phyloP scores from a whole-genome alignment of 176 grass and related monocot genomes.

The Oryza glumipatula region DNA sequence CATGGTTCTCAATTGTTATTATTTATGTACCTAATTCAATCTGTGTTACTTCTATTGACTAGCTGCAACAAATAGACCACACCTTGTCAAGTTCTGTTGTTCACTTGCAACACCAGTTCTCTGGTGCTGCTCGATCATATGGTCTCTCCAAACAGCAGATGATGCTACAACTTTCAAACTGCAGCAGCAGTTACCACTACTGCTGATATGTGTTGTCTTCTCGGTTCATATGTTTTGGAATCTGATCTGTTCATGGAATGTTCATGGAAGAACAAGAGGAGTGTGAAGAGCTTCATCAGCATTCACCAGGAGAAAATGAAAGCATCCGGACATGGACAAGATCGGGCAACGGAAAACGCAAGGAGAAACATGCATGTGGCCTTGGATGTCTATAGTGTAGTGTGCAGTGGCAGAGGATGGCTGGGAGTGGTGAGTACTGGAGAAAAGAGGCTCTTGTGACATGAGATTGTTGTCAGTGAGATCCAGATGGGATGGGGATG shows the following conservation, averaged over 20 bases:
- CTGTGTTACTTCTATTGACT: too few species aligned
- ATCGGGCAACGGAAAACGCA: not conserved
- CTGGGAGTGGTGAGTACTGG: not conserved
- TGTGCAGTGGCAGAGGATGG: not conserved
- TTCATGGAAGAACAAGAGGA: not conserved
- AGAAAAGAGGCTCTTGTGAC: not conserved
- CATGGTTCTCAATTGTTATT: not conserved
- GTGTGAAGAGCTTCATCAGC: too few species aligned
- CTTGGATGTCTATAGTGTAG: not conserved
- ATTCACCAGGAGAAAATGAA: too few species aligned
- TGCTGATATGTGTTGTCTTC: not conserved
- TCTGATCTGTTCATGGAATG: not conserved
- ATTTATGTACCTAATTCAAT: not conserved
- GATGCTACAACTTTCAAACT: too few species aligned
- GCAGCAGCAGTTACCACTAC: not conserved
- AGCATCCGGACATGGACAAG: conserved; percentile 16
- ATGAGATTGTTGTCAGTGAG: conserved; percentile 29
- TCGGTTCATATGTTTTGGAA: not conserved
- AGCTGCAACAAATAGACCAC: not conserved
- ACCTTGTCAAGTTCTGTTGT: not conserved
- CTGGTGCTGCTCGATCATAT: not conserved
- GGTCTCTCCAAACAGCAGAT: not conserved
- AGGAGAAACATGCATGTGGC: not conserved
- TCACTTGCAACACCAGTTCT: not conserved
- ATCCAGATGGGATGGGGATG: not conserved